Conservation (phyloP, 2,329 filamentous ascomycete genomes). For the Pseudomassariella vexata region DNA sequence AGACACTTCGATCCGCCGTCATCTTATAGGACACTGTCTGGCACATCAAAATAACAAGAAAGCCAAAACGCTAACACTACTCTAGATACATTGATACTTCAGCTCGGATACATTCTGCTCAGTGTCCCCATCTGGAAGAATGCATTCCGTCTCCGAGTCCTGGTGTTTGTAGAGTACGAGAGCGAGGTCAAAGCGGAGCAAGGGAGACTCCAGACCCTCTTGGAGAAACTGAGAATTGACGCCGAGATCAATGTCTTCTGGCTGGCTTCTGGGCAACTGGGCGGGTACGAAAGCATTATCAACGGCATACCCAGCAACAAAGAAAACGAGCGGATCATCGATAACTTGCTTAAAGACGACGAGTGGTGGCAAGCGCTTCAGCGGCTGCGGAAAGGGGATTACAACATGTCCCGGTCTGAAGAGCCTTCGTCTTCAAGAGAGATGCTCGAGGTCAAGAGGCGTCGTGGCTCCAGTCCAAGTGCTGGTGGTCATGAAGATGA, state of each 20-base stretch:
- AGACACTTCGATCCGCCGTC: no score
- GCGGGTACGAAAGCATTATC: conserved; percentile 72
- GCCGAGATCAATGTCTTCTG: conserved; percentile 77
- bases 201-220: conserved; percentile 62
- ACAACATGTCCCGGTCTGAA: conserved; percentile 33
- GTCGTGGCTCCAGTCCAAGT: conserved; percentile 38
- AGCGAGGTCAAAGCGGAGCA: conserved; percentile 75
- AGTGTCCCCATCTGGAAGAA: conserved; percentile 78
- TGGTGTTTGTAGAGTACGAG: conserved; percentile 87
- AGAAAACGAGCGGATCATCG: conserved; percentile 54
- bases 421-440: conserved; percentile 37
- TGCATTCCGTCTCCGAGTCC: conserved; percentile 66
- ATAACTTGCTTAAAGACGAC: conserved; percentile 62
- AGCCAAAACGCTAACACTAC: conserved; percentile 11
- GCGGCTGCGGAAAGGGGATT: conserved; percentile 37
- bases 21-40: no score
- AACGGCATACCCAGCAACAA: conserved; percentile 57
- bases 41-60: no score
- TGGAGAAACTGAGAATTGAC: conserved; percentile 77
- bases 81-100: conserved; percentile 69
- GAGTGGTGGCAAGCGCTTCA: conserved; percentile 81
- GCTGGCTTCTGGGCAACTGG: conserved; percentile 66
- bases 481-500: conserved; percentile 18
- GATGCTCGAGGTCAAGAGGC: conserved; percentile 37
- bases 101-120: conserved; percentile 77